Percentiles rank a stretch among this genome's conserved stretches.
Evolutionary conservation across 164 flowering plant genomes (phyloP).

Genomic region (Magnolia kwangsiensis): DNA sequence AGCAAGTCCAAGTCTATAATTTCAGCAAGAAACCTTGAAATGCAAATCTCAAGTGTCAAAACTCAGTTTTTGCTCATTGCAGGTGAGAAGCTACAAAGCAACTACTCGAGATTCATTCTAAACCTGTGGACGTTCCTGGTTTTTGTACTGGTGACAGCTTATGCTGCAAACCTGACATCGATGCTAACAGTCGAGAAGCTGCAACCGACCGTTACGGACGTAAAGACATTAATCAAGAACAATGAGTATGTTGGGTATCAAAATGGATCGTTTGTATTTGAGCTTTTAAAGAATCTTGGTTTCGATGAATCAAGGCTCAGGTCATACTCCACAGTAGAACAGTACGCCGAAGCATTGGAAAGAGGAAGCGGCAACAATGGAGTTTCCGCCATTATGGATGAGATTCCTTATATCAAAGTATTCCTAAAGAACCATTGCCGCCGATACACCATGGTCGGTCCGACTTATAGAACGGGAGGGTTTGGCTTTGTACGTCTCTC

Average conservation of each 20-base stretch:
- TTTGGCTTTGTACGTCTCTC: constrained; percentile 20
- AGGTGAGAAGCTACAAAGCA: constrained; percentile 6
- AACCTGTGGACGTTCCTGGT: constrained; percentile 21
- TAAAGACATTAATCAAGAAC: constrained; percentile 1
- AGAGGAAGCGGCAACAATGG: neutral
- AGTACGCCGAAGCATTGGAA: neutral
- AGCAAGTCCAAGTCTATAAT: neutral
- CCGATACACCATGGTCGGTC: constrained; percentile 22
- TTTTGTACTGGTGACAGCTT: constrained; percentile 18
- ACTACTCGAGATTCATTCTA: constrained; percentile 18
- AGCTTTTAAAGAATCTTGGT: neutral
- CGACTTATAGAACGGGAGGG: constrained; percentile 16
- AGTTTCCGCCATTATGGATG: neutral
- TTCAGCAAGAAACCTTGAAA: neutral
- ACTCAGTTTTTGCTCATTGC: neutral
- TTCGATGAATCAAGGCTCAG: neutral
- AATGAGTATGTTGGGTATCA: constrained; percentile 16
- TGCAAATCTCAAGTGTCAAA: neutral
- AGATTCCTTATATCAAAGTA: constrained; percentile 9
- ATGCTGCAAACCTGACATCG: constrained; percentile 27
- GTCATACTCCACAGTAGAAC: neutral
- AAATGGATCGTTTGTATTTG: constrained; percentile 18
- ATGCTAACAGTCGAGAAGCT: constrained; percentile 24
- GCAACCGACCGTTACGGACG: constrained; percentile 10
- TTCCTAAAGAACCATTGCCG: constrained; percentile 22